Percentiles rank a stretch among this genome's conserved stretches.
phyloP scores from a whole-genome alignment of 371 early-diverging fungal species.

The Capniomyces stellatus region DNA sequence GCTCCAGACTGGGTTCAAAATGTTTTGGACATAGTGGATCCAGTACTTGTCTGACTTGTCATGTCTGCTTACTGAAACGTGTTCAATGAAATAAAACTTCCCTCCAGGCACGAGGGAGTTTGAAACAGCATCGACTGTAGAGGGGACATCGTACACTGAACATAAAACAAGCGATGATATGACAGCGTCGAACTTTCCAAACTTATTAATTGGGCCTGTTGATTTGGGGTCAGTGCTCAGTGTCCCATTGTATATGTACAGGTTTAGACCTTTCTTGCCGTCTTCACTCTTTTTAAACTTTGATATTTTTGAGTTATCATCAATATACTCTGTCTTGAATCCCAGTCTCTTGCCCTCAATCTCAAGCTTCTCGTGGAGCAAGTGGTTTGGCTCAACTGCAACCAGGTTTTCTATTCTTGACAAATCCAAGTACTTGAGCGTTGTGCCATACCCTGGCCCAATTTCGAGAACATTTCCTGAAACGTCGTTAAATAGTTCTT shows the following conservation, averaged over 20 bases:
- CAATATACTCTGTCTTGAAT: conserved; percentile 7
- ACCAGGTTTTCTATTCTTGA: conserved; percentile 4
- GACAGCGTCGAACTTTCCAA: conserved; percentile 15
- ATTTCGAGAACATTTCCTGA: conserved; percentile 17
- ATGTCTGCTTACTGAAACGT: conserved; percentile 6
- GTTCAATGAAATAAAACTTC: conserved; percentile 19
- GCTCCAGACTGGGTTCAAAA: conserved; percentile 7
- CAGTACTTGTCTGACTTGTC: conserved; percentile 6
- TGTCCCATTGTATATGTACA: conserved; percentile 14
- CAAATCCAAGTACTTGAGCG: conserved; percentile 9
- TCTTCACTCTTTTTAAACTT: background rate
- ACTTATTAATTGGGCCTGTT: conserved; percentile 4
- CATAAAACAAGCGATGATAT: conserved; percentile 18
- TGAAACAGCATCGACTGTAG: conserved; percentile 7
- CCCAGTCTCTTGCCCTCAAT: conserved; percentile 8
- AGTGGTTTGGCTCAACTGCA: conserved; percentile 14
- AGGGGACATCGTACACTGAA: conserved; percentile 12
- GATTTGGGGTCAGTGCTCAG: conserved; percentile 5
- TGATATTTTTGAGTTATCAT: conserved; percentile 6
- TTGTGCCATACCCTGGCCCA: conserved; percentile 16
- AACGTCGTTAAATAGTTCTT: conserved; percentile 10
- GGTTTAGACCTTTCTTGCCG: background rate
- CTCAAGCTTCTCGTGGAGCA: conserved; percentile 8
- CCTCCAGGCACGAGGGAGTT: conserved; percentile 17
- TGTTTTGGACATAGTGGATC: conserved; percentile 7